Evolutionary conservation across 106 monocot species (phyloP).

Genomic region (Dendrobium catenatum): DNA sequence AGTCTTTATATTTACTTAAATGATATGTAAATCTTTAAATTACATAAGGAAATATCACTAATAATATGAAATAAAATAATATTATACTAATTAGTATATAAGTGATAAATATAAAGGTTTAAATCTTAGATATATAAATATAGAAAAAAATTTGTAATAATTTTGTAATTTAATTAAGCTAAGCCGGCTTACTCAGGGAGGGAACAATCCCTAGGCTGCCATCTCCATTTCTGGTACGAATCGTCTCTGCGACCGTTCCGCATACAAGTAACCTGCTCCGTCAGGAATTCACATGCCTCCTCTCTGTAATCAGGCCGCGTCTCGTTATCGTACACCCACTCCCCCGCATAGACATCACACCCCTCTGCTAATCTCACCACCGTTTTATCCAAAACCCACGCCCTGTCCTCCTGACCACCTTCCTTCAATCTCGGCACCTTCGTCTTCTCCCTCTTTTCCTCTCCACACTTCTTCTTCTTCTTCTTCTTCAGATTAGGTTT

Average conservation of each 20-base stretch:
- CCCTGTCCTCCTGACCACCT: not conserved
- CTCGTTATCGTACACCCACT: slow-evolving; percentile 69
- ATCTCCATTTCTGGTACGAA: slow-evolving; percentile 84
- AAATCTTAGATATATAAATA: no score
- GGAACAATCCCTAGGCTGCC: slow-evolving; percentile 69
- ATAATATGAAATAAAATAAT: not conserved
- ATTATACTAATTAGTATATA: no score
- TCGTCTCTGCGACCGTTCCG: slow-evolving; percentile 78
- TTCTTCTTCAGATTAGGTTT: no score
- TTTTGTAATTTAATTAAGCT: no score
- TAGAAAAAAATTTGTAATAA: no score
- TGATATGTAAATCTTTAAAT: no score
- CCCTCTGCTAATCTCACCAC: slow-evolving; percentile 20
- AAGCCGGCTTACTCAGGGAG: slow-evolving; percentile 45
- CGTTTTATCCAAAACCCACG: slow-evolving; percentile 6
- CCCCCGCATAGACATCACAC: slow-evolving; percentile 32
- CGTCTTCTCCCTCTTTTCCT: not conserved
- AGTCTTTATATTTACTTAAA: no score
- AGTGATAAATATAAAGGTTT: no score
- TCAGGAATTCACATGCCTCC: slow-evolving; percentile 70
- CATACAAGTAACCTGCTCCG: slow-evolving; percentile 86
- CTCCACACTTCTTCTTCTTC: not conserved
- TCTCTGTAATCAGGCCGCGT: slow-evolving; percentile 67
- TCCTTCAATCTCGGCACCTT: not conserved
- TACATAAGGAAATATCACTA: no score